These are phyloP conservation scores for Picochlorum sp. DNA, from an alignment of 139 green algal species.

Conservation along the genomic window DNA sequence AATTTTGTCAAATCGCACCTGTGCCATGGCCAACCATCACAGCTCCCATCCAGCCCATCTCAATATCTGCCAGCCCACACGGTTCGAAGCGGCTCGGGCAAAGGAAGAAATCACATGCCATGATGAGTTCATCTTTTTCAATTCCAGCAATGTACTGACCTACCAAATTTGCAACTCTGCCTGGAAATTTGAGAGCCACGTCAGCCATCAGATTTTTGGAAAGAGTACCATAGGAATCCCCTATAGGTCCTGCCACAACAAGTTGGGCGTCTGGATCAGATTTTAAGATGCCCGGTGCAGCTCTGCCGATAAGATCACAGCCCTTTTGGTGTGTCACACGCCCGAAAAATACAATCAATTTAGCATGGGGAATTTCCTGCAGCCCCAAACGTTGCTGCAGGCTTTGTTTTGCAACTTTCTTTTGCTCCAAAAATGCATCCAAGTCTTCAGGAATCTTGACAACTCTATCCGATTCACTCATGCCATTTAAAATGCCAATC, in stretches of 20 bases:
- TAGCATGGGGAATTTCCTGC: conserved; percentile 4
- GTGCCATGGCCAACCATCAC: conserved; percentile 24
- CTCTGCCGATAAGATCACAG: conserved; percentile 21
- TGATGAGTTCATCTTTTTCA: conserved; percentile 22
- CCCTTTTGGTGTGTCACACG: conserved; percentile 36
- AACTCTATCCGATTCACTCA: background rate
- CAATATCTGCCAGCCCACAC: conserved; percentile 33
- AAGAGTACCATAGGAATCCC: conserved; percentile 14
- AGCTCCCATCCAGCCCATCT: conserved; percentile 24
- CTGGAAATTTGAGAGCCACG: conserved; percentile 9
- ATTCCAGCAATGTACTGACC: conserved; percentile 28
- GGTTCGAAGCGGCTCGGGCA: conserved; percentile 31
- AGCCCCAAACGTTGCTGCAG: conserved; percentile 16
- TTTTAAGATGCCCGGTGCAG: conserved; percentile 5
- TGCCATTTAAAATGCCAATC: conserved; percentile 14
- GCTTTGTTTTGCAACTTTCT: conserved; percentile 12
- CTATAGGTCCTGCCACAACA: conserved; percentile 24
- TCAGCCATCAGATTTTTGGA: conserved; percentile 5
- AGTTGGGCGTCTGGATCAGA: conserved; percentile 9
- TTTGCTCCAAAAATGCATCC: conserved; percentile 6
- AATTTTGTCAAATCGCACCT: conserved; percentile 1
- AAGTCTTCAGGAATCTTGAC: background rate
- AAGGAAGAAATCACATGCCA: conserved; percentile 29
- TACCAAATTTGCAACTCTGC: conserved; percentile 14
- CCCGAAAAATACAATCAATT: conserved; percentile 25